Percentiles rank a stretch among this genome's conserved stretches.
Evolutionary conservation across 176 grass and related monocot genomes (phyloP).

Genomic region (Echinochloa phyllopogon): DNA sequence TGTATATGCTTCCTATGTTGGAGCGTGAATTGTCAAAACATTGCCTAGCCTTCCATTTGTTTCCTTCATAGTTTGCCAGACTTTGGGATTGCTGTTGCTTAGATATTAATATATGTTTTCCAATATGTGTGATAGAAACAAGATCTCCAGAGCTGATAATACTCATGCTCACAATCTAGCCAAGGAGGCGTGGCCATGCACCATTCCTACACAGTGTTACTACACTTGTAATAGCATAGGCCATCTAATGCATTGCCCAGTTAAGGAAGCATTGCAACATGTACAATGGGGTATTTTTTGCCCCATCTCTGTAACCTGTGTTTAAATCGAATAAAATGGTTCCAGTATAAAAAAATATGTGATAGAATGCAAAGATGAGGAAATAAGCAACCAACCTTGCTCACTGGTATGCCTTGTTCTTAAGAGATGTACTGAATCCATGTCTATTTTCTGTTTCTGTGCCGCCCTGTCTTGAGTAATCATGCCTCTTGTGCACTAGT

Average conservation of each 20-base stretch:
- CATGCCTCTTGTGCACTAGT: background rate
- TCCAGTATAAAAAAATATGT: background rate
- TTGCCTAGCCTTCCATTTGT: background rate
- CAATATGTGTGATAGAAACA: background rate
- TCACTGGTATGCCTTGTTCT: background rate
- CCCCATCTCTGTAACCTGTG: too few relatives aligned
- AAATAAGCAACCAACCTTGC: background rate
- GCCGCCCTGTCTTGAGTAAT: background rate
- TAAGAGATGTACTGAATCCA: background rate
- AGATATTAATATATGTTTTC: background rate
- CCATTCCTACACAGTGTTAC: too few relatives aligned
- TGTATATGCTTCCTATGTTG: background rate
- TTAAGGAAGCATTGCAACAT: too few relatives aligned
- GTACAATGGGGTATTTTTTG: too few relatives aligned
- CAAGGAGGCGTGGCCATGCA: too few relatives aligned
- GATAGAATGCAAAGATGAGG: background rate
- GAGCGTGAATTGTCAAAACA: background rate
- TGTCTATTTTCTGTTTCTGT: background rate
- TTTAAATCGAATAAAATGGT: too few relatives aligned
- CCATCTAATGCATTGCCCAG: too few relatives aligned
- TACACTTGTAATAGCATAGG: too few relatives aligned
- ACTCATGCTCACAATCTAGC: too few relatives aligned
- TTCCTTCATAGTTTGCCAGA: background rate
- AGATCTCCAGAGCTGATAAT: too few relatives aligned
- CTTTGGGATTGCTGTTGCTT: constrained; percentile 19